Base-by-base conservation (phyloP, 495 filamentous ascomycete species). In the Penicillium arizonense region DNA sequence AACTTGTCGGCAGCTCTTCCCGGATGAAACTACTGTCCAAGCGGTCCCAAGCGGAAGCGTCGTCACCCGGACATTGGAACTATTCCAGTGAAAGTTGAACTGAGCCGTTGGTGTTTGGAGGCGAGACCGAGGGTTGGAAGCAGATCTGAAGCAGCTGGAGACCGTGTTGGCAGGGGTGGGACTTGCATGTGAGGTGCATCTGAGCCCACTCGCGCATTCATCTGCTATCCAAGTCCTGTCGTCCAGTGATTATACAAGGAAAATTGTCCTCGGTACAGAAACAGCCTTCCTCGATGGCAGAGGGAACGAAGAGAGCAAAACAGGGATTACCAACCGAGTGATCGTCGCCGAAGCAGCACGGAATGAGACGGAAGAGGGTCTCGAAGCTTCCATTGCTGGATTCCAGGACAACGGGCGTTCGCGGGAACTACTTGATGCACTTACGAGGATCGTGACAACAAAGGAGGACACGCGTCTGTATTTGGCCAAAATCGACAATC, bases 51-150 rank as follows among this genome's bases (percentile, higher is more conserved):
- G 36, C 13, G 55, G 51, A 18, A 51, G 51, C 34, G 24, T 55
- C 30, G 47, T 23, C 14, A 62, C 59, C 23, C 56, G 52, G 33
- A 56, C 56, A 13, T 26, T 47, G 7, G n/a, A 44, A 1, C 23
- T 18, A n/a, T 59, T 59, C 7, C 16, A 33, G 11, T 52, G 53
- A 0, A 62, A 59, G 10, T 30, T 53, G 9, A 62, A 59, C 20
- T 52, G 52, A 34, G 60, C 50, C 36, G 57, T 57, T 20, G 56
- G 53, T 32, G 48, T 21, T 41, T 56, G 60, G 5, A 47, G 40
- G 9, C 7, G 6, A 4, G 28, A 42, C 0, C 42, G 38, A 6
- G 23, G 13, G 12, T 14, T 59, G 2, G 30, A 44, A 4, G 41
- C 7, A 5, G 52, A 48, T 18, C 5, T 59, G 30, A 21, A 16